Evolutionary conservation across 1,139 yeast species (phyloP), one percentile per base, ranked within the genome.

Genomic region (Lodderomyces metapsilosis): DNA sequence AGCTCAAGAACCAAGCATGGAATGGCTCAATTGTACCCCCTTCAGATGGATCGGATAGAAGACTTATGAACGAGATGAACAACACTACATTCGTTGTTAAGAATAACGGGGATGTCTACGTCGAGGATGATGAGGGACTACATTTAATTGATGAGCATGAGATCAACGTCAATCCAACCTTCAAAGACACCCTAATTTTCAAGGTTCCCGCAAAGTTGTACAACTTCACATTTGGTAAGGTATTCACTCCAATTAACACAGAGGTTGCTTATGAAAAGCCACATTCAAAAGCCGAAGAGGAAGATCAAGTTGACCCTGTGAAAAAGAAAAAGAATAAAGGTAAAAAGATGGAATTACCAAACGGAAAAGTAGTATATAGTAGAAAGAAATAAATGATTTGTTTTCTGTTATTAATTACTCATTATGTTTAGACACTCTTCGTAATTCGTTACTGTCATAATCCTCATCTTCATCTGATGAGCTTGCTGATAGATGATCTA

Each of bases 21-120:
- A 74, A 78, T 11, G 71, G 71, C n/a, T 76, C 80, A 0, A 46
- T 66, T 25, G 44, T 71, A 1, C 76, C 78, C n/a, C 76, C 76
- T 2, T 47, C 58, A 12, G 78, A 74, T 50, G 78, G 78, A 1
- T 61, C 71, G 1, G 76, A 74, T 43, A 56, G 76, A 32, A 68
- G 60, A 44, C 58, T 76, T 4, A 45, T 41, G 28, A 62, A 66
- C 42, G 68, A 66, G 12, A 46, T 49, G 3, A 58, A 55, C 38
- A 88, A 86, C 2, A 81, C 78, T 55, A 68, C 72, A 31, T 83
- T 89, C 50, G 52, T 79, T 35, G 84, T 89, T 3, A 76, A 81
- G 46, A 74, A 83, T 17, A 81, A 79, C 43, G 95, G 95, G n/a
- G 62, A 68, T 2, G 89, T 89, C 10, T 80, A 68, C 58, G 62